Percentiles rank a stretch among this genome's conserved stretches.
Evolutionary conservation across 2,329 filamentous ascomycete species (phyloP).

Genomic region (Fusarium pilosicola): DNA sequence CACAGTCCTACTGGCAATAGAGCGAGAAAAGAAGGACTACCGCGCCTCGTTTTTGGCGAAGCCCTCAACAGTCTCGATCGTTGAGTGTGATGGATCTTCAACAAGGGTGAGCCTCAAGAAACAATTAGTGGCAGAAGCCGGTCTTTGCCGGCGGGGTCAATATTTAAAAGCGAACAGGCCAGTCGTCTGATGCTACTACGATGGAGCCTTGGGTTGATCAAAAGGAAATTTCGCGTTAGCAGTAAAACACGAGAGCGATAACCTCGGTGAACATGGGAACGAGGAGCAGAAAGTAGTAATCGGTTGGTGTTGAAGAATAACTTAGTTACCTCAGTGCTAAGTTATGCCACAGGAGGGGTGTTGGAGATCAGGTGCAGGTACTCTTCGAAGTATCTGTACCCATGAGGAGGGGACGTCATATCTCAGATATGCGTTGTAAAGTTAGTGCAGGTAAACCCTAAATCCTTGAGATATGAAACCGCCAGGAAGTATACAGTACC

Average conservation of each 20-base stretch:
- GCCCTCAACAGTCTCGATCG: not conserved
- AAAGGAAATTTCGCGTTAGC: not conserved
- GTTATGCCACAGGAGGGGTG: conserved; percentile 7
- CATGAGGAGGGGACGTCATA: conserved; percentile 26
- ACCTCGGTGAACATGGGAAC: not conserved
- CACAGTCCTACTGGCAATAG: not conserved
- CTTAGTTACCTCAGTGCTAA: not conserved
- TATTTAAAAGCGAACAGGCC: not conserved
- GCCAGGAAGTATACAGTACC: conserved; percentile 29
- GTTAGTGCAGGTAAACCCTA: conserved; percentile 3
- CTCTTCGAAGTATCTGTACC: conserved; percentile 25
- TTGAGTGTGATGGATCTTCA: conserved; percentile 9
- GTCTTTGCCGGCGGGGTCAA: conserved; percentile 26
- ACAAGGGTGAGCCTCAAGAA: not conserved
- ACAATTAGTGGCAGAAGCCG: conserved; percentile 17
- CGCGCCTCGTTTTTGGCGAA: not conserved
- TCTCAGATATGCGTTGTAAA: conserved; percentile 2
- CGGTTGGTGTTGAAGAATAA: conserved; percentile 24
- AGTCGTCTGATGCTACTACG: conserved; percentile 6
- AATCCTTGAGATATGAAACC: not conserved
- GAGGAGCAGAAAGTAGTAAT: conserved; percentile 1
- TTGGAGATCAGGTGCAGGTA: conserved; percentile 16
- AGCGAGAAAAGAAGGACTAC: not conserved
- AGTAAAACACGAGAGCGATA: not conserved
- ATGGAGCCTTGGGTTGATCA: not conserved